Evolutionary conservation across 1,284 basidiomycete genomes (phyloP).

Genomic region (Flammula alnicola): DNA sequence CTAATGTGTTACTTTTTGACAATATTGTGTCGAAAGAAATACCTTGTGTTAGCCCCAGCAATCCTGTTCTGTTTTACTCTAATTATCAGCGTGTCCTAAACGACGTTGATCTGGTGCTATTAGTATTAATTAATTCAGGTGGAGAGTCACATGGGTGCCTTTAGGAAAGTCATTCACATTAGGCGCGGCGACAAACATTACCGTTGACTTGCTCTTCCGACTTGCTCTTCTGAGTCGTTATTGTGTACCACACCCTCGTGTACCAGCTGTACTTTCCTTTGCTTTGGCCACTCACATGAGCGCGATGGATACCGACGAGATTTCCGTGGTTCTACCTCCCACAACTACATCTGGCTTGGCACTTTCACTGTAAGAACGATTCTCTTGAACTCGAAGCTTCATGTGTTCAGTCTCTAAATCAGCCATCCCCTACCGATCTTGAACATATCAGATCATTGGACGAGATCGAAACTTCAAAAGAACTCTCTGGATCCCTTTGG

Average conservation of each 20-base stretch:
- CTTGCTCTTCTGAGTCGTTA: background rate
- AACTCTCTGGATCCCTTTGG: slow-evolving; percentile 67
- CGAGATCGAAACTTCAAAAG: slow-evolving; percentile 79
- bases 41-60: no score
- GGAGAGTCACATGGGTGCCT: slow-evolving; percentile 7
- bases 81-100: no score
- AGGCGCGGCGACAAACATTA: slow-evolving; percentile 4
- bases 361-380: slow-evolving; percentile 62
- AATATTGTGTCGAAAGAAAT: no score
- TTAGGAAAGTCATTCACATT: no score
- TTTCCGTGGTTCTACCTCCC: slow-evolving; percentile 71
- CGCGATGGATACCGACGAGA: slow-evolving; percentile 79
- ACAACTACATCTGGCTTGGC: slow-evolving; percentile 72
- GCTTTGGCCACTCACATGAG: slow-evolving; percentile 45
- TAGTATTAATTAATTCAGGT: no score
- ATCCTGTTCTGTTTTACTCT: no score
- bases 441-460: slow-evolving; percentile 96
- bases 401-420: slow-evolving; percentile 22
- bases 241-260: background rate
- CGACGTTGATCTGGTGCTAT: no score
- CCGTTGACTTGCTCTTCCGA: background rate
- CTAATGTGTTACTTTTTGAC: slow-evolving; percentile 52
- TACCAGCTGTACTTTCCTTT: background rate
- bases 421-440: slow-evolving; percentile 97
- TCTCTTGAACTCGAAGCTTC: background rate